These are phyloP conservation scores for Yamagishiella unicocca DNA, from an alignment of 139 green algal genomes.

Conservation along the genomic window DNA sequence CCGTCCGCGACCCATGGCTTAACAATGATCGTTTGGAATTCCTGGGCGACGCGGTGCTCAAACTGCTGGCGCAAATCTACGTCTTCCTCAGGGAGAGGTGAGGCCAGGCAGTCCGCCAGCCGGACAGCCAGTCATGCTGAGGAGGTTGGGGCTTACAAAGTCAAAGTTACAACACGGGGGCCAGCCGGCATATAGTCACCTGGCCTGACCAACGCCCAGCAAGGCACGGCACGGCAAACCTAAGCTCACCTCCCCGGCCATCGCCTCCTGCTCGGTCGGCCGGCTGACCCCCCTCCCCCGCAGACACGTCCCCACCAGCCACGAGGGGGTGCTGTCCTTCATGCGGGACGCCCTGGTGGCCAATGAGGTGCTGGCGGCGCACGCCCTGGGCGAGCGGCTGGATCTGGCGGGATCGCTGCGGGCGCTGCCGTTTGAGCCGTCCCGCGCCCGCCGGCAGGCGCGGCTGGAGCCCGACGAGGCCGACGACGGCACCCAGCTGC, in stretches of 20 bases:
- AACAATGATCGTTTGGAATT: constrained; percentile 41
- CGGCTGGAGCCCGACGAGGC: not conserved
- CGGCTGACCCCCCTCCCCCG: not conserved
- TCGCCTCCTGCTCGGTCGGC: no score
- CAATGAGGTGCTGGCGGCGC: constrained; percentile 33
- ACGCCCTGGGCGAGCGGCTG: constrained; percentile 14
- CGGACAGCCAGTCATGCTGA: not conserved
- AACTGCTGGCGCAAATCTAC: constrained; percentile 19
- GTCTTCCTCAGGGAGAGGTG: constrained; percentile 43
- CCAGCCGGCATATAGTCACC: no score
- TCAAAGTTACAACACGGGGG: no score
- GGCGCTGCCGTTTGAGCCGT: constrained; percentile 18
- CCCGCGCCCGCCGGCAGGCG: not conserved
- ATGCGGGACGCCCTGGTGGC: constrained; percentile 33
- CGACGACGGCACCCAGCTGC: constrained; percentile 8
- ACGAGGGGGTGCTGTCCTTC: constrained; percentile 42
- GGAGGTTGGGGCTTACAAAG: no score
- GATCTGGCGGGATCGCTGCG: not conserved
- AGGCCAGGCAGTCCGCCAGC: no score
- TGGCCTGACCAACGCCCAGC: no score
- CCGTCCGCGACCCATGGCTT: not conserved
- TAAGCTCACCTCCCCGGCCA: no score
- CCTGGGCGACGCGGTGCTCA: constrained; percentile 41
- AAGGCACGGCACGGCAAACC: no score
- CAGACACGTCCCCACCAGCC: constrained; percentile 24